Conservation (phyloP, 2,329 filamentous ascomycete genomes). For the Fusarium sp. region DNA sequence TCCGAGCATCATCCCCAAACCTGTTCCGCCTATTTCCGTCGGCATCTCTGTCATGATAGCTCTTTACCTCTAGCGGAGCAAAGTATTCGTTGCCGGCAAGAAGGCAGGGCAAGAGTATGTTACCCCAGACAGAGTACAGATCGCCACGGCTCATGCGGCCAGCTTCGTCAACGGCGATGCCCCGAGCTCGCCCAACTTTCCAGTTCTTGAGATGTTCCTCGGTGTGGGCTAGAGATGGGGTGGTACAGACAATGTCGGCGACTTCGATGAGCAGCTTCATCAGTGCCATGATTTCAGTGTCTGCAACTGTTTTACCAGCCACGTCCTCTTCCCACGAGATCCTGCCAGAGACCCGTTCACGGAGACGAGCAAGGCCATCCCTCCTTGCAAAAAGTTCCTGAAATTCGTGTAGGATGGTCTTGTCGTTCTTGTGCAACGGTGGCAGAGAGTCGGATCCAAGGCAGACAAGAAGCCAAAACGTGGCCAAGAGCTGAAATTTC, state of each 20-base stretch:
- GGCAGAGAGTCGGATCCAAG: background rate
- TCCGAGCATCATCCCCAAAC: background rate
- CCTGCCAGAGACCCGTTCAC: background rate
- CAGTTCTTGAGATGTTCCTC: background rate
- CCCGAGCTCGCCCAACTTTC: background rate
- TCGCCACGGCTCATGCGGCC: background rate
- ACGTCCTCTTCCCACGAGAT: background rate
- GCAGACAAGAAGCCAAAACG: background rate
- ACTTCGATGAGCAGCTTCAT: background rate
- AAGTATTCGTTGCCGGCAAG: background rate
- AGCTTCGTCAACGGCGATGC: background rate
- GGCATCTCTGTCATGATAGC: background rate
- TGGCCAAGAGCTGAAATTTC: background rate
- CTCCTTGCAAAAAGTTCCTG: too few species aligned
- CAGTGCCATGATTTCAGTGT: background rate
- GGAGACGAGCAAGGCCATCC: too few species aligned
- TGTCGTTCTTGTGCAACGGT: background rate
- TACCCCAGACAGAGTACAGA: background rate
- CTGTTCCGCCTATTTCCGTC: background rate
- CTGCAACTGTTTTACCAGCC: background rate
- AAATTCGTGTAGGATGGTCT: fast-evolving
- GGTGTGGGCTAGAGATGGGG: background rate
- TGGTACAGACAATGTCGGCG: background rate
- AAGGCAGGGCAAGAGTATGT: background rate
- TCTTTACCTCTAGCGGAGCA: background rate